Evolutionary conservation across 805 yeast species (phyloP).

Genomic region (Candida cerambycidarum): DNA sequence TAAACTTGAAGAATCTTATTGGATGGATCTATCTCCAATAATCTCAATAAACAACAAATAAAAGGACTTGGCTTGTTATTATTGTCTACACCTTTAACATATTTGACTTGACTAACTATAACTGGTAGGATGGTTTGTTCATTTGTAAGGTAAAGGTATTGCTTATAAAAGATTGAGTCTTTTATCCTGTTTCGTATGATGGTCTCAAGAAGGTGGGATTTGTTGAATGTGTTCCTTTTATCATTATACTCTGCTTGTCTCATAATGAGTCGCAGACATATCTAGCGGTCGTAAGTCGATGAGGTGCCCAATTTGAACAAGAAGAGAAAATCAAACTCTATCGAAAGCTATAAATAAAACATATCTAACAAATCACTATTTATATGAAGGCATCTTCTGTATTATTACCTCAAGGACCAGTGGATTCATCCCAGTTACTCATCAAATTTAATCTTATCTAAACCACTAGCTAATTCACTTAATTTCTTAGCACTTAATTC

Average conservation of each 20-base stretch:
- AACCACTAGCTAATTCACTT: constrained; percentile 25
- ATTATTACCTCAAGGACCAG: too few relatives aligned
- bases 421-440: too few relatives aligned
- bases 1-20: constrained; percentile 54
- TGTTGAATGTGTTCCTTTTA: constrained; percentile 24
- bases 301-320: too few relatives aligned
- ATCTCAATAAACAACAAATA: constrained; percentile 70
- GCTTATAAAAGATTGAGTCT: constrained; percentile 45
- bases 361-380: constrained; percentile 1
- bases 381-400: too few relatives aligned
- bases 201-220: constrained; percentile 40
- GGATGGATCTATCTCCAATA: constrained; percentile 74
- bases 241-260: constrained; percentile 20
- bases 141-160: constrained; percentile 38
- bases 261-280: neutral
- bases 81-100: constrained; percentile 59
- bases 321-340: too few relatives aligned
- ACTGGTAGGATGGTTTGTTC: constrained; percentile 40
- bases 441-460: constrained; percentile 38
- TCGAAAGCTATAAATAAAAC: neutral
- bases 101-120: constrained; percentile 33
- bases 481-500: constrained; percentile 37
- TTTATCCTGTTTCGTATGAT: constrained; percentile 42
- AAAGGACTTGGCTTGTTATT: constrained; percentile 67
- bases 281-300: too few relatives aligned